phyloP scores from a whole-genome alignment of 2,329 filamentous ascomycete genomes.

The Ophiocordyceps camponoti-leonardi region DNA sequence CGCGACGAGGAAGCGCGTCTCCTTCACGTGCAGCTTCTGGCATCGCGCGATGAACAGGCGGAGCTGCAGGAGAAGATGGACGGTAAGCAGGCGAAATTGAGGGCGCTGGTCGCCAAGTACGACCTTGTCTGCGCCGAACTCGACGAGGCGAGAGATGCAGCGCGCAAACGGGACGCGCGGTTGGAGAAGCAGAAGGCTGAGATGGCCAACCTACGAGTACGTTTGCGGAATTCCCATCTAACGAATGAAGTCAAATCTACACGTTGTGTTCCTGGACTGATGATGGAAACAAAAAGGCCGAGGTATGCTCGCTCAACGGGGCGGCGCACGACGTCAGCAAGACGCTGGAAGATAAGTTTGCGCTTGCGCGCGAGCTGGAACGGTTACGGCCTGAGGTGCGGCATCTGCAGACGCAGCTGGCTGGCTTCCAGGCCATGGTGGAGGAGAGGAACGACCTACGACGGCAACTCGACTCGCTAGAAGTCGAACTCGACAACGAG shows the following conservation, averaged over 20 bases:
- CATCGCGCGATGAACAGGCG: constrained; percentile 61
- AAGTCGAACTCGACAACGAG: constrained; percentile 71
- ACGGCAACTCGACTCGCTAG: constrained; percentile 57
- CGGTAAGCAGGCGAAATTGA: constrained; percentile 41
- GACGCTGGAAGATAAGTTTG: constrained; percentile 41
- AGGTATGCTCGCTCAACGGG: constrained; percentile 51
- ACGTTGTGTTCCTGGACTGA: no score
- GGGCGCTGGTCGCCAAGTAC: constrained; percentile 22
- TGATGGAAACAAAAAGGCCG: constrained; percentile 35
- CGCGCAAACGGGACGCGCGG: constrained; percentile 27
- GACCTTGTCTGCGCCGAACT: constrained; percentile 24
- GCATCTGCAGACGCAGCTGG: constrained; percentile 35
- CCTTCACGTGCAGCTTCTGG: constrained; percentile 48
- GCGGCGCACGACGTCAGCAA: constrained; percentile 54
- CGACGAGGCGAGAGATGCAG: constrained; percentile 22
- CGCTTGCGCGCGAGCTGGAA: constrained; percentile 32
- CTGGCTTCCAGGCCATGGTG: constrained; percentile 48
- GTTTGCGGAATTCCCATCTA: no score
- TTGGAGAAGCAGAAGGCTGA: constrained; percentile 31
- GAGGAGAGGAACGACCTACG: constrained; percentile 68
- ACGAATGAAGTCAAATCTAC: no score
- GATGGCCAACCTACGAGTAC: constrained; percentile 29
- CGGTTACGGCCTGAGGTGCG: constrained; percentile 37
- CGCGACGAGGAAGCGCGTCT: constrained; percentile 62
- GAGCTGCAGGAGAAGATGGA: constrained; percentile 46